Percentiles rank a stretch among this genome's conserved stretches.
Conservation (phyloP, 208 protist species). For the Crithidia brevicula region DNA sequence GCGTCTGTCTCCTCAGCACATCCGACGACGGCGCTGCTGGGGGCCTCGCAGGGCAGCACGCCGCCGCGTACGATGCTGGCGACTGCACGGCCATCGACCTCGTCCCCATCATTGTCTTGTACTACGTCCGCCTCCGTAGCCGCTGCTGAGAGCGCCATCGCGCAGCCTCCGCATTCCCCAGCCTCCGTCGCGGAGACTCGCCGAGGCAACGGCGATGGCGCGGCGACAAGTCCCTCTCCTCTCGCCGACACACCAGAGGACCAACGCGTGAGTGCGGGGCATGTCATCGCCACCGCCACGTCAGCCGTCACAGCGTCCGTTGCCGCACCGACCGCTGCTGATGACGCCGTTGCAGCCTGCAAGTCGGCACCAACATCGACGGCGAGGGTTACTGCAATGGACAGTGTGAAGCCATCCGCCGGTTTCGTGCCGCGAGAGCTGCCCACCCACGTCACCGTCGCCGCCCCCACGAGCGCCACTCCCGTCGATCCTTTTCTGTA, state of each 20-base stretch:
- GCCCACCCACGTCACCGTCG: slow-evolving; percentile 5
- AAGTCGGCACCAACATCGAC: too few relatives aligned
- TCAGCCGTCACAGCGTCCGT: background rate
- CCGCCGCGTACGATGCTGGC: slow-evolving; percentile 18
- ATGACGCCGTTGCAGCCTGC: too few relatives aligned
- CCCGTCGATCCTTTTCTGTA: slow-evolving; percentile 40
- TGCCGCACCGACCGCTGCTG: background rate
- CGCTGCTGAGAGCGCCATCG: background rate
- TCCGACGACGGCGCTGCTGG: slow-evolving; percentile 8
- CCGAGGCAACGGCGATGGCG: slow-evolving; percentile 2
- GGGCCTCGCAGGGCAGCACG: slow-evolving; percentile 22
- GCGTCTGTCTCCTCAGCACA: background rate
- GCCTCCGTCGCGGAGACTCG: background rate
- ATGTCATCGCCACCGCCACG: background rate
- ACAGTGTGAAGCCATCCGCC: background rate
- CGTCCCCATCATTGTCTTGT: background rate
- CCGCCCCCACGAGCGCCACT: too few relatives aligned
- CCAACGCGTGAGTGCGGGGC: slow-evolving; percentile 17
- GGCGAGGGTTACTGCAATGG: too few relatives aligned
- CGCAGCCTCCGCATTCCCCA: background rate
- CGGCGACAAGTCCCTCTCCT: slow-evolving; percentile 5
- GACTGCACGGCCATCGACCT: background rate
- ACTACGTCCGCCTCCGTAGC: background rate
- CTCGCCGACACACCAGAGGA: slow-evolving; percentile 4
- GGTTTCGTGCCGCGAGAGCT: slow-evolving; percentile 25